phyloP scores from a whole-genome alignment of 441 rosid genomes.

The Mallotus japonicus region DNA sequence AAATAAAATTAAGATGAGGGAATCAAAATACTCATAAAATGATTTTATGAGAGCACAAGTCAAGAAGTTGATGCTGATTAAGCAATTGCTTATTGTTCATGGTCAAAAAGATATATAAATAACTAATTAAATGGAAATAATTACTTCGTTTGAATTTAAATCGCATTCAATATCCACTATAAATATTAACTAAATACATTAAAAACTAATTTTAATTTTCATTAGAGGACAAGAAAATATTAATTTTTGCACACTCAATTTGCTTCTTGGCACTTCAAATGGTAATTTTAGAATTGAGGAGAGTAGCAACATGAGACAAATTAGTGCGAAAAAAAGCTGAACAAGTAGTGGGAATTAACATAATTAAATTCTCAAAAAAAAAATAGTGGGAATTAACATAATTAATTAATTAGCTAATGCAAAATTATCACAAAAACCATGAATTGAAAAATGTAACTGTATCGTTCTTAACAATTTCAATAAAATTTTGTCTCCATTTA shows the following conservation, averaged over 20 bases:
- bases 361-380: no score
- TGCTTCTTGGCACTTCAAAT: neutral
- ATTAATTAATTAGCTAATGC: neutral
- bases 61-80: no score
- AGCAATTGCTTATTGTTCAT: no score
- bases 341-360: neutral
- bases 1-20: no score
- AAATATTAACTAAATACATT: neutral
- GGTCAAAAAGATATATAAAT: no score
- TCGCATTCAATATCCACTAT: neutral
- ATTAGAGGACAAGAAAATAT: neutral
- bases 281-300: neutral
- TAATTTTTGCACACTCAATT: neutral
- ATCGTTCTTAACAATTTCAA: neutral
- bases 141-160: neutral
- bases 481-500: constrained; percentile 16
- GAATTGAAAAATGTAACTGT: neutral
- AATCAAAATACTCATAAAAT: no score
- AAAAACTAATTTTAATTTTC: neutral
- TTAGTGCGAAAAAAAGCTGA: neutral
- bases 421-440: neutral
- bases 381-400: neutral
- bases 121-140: no score
- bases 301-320: neutral
- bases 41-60: no score